Conservation (phyloP, 352 stramenopile species). For the Phytophthora ramorum region DNA sequence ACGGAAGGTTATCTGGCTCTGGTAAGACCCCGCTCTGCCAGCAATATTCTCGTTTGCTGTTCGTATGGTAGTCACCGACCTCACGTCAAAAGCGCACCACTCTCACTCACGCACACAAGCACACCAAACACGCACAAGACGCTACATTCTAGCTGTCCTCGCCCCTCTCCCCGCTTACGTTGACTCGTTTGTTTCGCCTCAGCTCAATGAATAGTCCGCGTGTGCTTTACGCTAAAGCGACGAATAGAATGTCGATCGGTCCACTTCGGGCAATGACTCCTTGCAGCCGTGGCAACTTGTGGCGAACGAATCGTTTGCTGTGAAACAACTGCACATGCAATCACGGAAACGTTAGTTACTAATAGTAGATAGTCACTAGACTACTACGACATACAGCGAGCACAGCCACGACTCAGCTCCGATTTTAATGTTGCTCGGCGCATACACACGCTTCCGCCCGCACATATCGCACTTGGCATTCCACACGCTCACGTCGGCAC, state of each 20-base stretch:
- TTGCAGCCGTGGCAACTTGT: conserved; percentile 52
- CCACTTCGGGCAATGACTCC: conserved; percentile 43
- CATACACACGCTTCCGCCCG: conserved; percentile 55
- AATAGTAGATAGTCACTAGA: conserved; percentile 6
- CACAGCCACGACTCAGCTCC: conserved; percentile 64
- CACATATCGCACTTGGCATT: conserved; percentile 59
- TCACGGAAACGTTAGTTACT: conserved; percentile 5
- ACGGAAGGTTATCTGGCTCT: conserved; percentile 3
- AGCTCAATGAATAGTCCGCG: not conserved
- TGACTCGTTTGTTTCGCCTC: not conserved
- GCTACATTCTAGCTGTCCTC: conserved; percentile 30
- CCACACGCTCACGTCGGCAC: conserved; percentile 74
- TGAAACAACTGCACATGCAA: conserved; percentile 51
- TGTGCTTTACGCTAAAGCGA: not conserved
- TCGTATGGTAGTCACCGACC: not conserved
- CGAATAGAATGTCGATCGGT: conserved; percentile 42
- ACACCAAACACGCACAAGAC: conserved; percentile 28
- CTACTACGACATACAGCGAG: conserved; percentile 53
- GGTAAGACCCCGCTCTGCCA: not conserved
- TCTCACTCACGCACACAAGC: conserved; percentile 16
- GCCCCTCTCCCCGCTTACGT: not conserved
- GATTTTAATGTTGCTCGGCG: conserved; percentile 56
- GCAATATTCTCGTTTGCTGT: not conserved
- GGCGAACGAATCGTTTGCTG: conserved; percentile 49
- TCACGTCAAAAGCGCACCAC: conserved; percentile 23